These are phyloP conservation scores for Lophium mytilinum DNA, from an alignment of 495 filamentous ascomycete genomes.

Conservation along the genomic window DNA sequence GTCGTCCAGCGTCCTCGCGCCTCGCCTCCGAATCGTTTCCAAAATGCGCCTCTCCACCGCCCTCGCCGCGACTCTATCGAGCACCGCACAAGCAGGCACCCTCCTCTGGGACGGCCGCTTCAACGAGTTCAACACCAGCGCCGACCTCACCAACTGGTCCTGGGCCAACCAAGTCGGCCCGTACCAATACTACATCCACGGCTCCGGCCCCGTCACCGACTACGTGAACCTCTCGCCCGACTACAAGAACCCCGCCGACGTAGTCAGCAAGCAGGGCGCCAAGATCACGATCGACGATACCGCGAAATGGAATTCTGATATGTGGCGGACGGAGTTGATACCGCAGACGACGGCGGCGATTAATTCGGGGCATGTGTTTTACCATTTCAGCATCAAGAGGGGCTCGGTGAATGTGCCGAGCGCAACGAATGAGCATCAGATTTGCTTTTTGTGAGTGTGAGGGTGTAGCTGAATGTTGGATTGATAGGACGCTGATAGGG, in stretches of 20 bases:
- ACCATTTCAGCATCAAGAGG: conserved; percentile 62
- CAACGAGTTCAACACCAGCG: conserved; percentile 44
- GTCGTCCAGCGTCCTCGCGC: neutral
- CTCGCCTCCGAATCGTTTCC: neutral
- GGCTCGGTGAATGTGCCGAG: conserved; percentile 51
- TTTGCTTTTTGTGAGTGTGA: conserved; percentile 52
- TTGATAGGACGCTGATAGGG: neutral
- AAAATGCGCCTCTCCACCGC: conserved; percentile 15
- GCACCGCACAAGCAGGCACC: conserved; percentile 26
- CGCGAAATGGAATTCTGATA: conserved; percentile 34
- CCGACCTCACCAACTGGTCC: conserved; percentile 52
- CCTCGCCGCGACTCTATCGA: conserved; percentile 13
- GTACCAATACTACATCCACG: conserved; percentile 71
- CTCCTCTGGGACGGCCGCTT: conserved; percentile 57
- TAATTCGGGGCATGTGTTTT: conserved; percentile 53
- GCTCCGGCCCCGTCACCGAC: conserved; percentile 42
- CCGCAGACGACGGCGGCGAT: conserved; percentile 59
- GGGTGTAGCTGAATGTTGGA: neutral
- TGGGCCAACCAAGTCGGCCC: conserved; percentile 58
- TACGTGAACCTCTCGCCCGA: conserved; percentile 48
- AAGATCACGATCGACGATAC: conserved; percentile 59
- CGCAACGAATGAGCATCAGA: conserved; percentile 59
- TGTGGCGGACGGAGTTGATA: conserved; percentile 54
- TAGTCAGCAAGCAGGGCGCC: conserved; percentile 51
- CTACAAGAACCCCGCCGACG: conserved; percentile 63